These are phyloP conservation scores for Cladophialophora bantiana DNA, from an alignment of 2,329 filamentous ascomycete species.

Conservation along the genomic window DNA sequence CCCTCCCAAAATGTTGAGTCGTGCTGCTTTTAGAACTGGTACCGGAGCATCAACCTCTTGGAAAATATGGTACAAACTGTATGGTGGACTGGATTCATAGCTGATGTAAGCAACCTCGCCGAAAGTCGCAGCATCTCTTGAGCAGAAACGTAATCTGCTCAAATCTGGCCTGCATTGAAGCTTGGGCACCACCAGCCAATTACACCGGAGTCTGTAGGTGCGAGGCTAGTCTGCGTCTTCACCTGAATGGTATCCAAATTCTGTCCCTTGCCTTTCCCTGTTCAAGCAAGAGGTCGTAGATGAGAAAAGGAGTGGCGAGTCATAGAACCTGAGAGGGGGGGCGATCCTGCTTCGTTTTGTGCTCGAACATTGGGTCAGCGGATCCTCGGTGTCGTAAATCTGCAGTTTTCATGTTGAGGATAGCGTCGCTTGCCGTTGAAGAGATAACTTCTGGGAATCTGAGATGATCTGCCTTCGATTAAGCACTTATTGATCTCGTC, in stretches of 20 bases:
- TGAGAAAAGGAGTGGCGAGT: not conserved
- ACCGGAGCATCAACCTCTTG: not conserved
- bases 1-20: not conserved
- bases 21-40: not conserved
- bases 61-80: not conserved
- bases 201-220: not conserved
- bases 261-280: constrained; percentile 8
- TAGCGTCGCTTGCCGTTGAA: not conserved
- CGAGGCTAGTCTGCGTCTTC: constrained; percentile 3
- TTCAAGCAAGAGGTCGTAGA: constrained; percentile 19
- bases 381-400: not conserved
- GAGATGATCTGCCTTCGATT: not conserved
- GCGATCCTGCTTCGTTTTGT: not conserved
- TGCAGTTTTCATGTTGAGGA: not conserved
- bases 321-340: not conserved
- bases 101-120: constrained; percentile 20
- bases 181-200: constrained; percentile 6
- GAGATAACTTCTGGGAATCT: not conserved
- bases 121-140: not conserved
- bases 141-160: constrained; percentile 16
- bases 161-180: constrained; percentile 7
- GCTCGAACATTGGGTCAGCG: not conserved
- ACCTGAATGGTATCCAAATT: not conserved
- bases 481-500: constrained; percentile 1
- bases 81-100: not conserved